Evolutionary conservation across 192 early-diverging fungal genomes (phyloP).

Genomic region (Backusella tarrabulga): DNA sequence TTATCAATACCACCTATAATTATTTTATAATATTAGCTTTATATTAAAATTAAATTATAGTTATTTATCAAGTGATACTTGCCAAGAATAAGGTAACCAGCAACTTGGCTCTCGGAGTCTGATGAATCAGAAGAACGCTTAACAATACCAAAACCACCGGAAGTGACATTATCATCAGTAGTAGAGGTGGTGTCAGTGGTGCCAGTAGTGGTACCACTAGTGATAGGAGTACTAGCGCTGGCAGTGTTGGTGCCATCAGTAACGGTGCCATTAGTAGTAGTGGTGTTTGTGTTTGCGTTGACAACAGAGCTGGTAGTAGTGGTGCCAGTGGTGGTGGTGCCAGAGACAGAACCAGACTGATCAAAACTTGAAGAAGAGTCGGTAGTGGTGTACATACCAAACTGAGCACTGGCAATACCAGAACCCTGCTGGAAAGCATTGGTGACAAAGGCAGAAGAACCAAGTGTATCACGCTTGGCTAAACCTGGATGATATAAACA

Average conservation of each 20-base stretch:
- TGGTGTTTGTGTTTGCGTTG: not conserved
- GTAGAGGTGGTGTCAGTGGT: not conserved
- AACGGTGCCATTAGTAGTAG: not conserved
- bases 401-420: slow-evolving; percentile 28
- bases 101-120: not conserved
- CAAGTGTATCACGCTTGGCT: slow-evolving; percentile 18
- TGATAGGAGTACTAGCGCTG: not conserved
- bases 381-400: slow-evolving; percentile 35
- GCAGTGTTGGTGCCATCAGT: slow-evolving; percentile 9
- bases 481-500: slow-evolving; percentile 9
- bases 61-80: not conserved
- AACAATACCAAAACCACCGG: slow-evolving; percentile 23
- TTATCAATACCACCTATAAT: slow-evolving; percentile 35
- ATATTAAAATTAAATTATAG: not conserved
- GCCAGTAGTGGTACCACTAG: not conserved
- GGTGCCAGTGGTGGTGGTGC: not conserved
- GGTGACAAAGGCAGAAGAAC: slow-evolving; percentile 20
- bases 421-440: slow-evolving; percentile 30
- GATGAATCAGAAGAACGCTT: slow-evolving; percentile 19
- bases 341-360: slow-evolving; percentile 5
- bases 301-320: not conserved
- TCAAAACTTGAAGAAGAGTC: not conserved
- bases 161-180: not conserved
- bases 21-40: not conserved
- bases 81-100: slow-evolving; percentile 32